Percentiles rank a stretch among this genome's conserved stretches.
These are phyloP conservation scores for Ilex paraguariensis DNA, from an alignment of 305 asterid species.

Conservation along the genomic window DNA sequence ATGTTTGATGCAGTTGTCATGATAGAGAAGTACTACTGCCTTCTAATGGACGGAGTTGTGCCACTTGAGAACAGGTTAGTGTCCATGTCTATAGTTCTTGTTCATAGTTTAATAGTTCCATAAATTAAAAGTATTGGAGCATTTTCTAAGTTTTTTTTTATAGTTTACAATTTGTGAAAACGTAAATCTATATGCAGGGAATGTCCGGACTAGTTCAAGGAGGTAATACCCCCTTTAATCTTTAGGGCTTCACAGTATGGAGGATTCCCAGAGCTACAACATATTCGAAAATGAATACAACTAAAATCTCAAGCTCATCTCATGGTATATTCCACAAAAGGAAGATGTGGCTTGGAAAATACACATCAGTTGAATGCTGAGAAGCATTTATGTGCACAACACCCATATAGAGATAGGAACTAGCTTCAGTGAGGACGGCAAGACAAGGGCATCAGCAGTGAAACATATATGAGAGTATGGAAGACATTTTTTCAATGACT, in stretches of 20 bases:
- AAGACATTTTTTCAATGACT: too few species aligned
- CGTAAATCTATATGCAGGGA: slow-evolving; percentile 15
- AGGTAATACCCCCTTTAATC: slow-evolving; percentile 36
- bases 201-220: slow-evolving; percentile 32
- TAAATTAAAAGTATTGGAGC: background rate
- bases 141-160: background rate
- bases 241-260: slow-evolving; percentile 55
- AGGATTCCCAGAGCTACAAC: slow-evolving; percentile 53
- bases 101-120: background rate
- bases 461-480: too few species aligned
- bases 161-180: background rate
- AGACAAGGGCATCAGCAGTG: too few species aligned
- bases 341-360: too few species aligned
- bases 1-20: slow-evolving; percentile 32
- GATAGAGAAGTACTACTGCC: slow-evolving; percentile 29
- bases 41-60: slow-evolving; percentile 17
- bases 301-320: too few species aligned
- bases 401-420: too few species aligned
- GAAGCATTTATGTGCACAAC: too few species aligned
- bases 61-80: slow-evolving; percentile 21
- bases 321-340: too few species aligned
- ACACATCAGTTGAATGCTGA: too few species aligned
- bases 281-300: slow-evolving; percentile 15
- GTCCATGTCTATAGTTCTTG: background rate
- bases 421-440: too few species aligned